Base-by-base conservation (phyloP, 2,329 filamentous ascomycete species). In the Cercospora beticola region DNA sequence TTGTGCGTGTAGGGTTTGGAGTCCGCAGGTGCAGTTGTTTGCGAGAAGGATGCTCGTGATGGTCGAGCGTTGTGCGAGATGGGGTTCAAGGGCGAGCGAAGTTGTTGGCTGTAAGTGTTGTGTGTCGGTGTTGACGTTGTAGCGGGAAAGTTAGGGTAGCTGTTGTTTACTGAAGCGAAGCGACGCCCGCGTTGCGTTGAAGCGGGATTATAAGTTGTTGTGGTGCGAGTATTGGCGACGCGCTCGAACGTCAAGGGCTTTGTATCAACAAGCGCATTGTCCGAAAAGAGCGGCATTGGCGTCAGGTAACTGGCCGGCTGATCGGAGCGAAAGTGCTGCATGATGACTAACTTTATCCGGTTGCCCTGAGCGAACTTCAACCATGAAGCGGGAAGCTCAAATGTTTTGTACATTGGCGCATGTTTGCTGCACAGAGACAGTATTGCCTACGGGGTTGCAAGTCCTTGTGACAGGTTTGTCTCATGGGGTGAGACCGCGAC, bases 281-380 rank as follows among this genome's bases (percentile, higher is more conserved):
- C 49, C 23, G 49, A 56, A 30, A 64, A 56, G 16, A 56, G 30
- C 6, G 30, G 18, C 10, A 33, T 14, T 18, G 62, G 62, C 14
- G 14, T 64, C n/a, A 64, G 21, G 18, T 64, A 64, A 54, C 30
- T 64, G 6, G 62, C 21, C 16, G 46, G 49, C 31, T 52, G 18
- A 26, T 64, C 62, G 7, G 40, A 36, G 43, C 49, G 30, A 18
- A 36, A 64, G 46, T 56, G 62, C n/a, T 52, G 30, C 62, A 64
- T 64, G 14, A n/a, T 40, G 49, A 64, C 8, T 12, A 33, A 18
- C 46, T 63, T 30, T 30, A 14, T 8, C 36, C 10, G 26, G 18
- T 7, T 14, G n/a, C 28, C 10, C 36, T 28, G 43, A 23, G 26
- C 21, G 12, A 9, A 16, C 26, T 21, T 10, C 30, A 16, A 31